Base-by-base conservation (phyloP, 1,139 yeast genomes). In the Eremothecium cymbalariae region DNA sequence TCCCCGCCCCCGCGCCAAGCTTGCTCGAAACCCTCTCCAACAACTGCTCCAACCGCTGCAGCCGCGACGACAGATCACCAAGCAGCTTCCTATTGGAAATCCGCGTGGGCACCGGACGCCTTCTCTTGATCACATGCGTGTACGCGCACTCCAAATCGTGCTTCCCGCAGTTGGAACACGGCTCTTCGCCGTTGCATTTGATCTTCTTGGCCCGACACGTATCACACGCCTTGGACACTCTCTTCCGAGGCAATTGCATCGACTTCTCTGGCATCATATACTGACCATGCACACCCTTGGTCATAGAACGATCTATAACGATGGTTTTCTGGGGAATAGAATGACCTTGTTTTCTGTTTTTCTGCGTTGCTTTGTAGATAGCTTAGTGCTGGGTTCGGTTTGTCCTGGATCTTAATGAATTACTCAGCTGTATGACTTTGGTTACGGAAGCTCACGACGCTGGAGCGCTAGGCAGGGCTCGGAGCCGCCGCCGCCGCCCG, bases 141-240 rank as follows among this genome's bases (percentile, higher is more conserved):
- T 36, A 49, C 8, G 48, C 34, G 36, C 60, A 56, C 2, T 43
- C 48, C 34, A 60, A 54, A 13, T 41, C 41, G 34, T 54, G 55
- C 11, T 51, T 48, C 17, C 47, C 44, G 39, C 62, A 57, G n/a
- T 50, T 48, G 9, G 45, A 39, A 38, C 62, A 57, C 9, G 62
- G 62, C 17, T 43, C 42, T n/a, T 40, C 38, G 8, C 81, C 82
- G 39, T 75, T 76, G 54, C 82, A 75, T 47, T 72, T 72, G 40
- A 75, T 76, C 49, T 75, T 74, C 40, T 75, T 70, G 43, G 65
- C 68, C 17, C 80, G 61, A 47, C 82, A 75, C 36, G 68, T 71
- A 47, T 74, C 78, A 48, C 82, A 75, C 4, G 80, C 81, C 39
- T 74, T 58, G 3, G 77, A 42, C 3, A 52, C 53, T 31, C 47